Percentiles rank a stretch among this genome's conserved stretches.
These are phyloP conservation scores for Tripidium arundinaceum DNA, from an alignment of 202 grass and related monocot genomes.

Conservation along the genomic window DNA sequence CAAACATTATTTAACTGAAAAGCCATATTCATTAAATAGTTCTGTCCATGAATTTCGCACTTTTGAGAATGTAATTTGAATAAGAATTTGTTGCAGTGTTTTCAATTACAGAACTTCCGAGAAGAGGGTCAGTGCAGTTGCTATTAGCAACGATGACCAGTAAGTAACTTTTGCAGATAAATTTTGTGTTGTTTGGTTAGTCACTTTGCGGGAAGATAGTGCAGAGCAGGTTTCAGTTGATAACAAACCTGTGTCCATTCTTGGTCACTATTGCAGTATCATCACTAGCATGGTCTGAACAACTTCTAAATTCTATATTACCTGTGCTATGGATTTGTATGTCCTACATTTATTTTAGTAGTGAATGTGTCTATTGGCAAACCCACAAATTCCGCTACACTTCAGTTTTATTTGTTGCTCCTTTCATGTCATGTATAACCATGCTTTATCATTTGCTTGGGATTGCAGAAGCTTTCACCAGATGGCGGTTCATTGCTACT, in stretches of 20 bases:
- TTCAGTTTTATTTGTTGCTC: neutral
- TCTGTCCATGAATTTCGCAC: neutral
- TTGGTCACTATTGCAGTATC: constrained; percentile 91
- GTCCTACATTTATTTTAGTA: neutral
- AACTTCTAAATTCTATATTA: constrained; percentile 6
- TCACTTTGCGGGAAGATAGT: constrained; percentile 30
- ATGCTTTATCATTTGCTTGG: constrained; percentile 3
- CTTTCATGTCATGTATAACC: neutral
- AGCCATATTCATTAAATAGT: neutral
- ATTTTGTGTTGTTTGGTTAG: constrained; percentile 76
- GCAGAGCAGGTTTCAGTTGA: constrained; percentile 31
- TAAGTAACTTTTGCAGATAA: constrained; percentile 81
- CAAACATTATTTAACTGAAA: neutral
- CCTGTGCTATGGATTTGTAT: neutral
- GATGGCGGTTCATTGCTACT: constrained; percentile 77
- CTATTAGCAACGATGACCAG: constrained; percentile 47
- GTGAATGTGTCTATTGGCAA: neutral
- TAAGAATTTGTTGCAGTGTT: constrained; percentile 23
- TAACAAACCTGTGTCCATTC: constrained; percentile 57
- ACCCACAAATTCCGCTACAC: neutral
- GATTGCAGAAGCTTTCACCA: constrained; percentile 70
- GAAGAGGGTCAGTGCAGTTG: constrained; percentile 76
- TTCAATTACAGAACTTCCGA: constrained; percentile 58
- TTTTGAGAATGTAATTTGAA: neutral
- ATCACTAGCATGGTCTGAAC: constrained; percentile 76